Base-by-base conservation (phyloP, 73 alveolate species). In the Stentor roeselii region DNA sequence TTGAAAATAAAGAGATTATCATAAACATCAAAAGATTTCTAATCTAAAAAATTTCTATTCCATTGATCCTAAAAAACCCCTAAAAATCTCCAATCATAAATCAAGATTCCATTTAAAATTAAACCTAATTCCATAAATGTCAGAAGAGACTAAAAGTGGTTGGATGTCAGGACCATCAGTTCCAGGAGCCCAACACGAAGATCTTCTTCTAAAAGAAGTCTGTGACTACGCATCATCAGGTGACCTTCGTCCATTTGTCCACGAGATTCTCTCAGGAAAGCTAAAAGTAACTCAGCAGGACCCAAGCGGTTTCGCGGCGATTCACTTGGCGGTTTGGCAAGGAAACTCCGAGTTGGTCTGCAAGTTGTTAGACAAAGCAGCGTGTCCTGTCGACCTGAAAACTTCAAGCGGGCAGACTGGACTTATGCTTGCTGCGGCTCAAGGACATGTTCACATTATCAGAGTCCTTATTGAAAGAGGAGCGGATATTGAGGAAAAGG, bases 401-500 rank as follows among this genome's bases (percentile, higher is more conserved):
- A 39, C 40, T 2, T 27, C 78, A 21, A 37, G 15, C 34, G 59
- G 3, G 36, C 74, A 76, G 39, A 76, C 84, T 35, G 40, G 82
- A 76, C 67, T 76, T 37, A 37, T 27, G 36, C 84, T 76, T 15
- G 74, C 75, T 41, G 84, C 37, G 14, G 74, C 74, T 30, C 14
- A 76, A 76, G 84, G 84, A 41, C 11, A 37, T 41, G 21, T 21
- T 14, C 38, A 39, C 14, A 27, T 37, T 15, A 39, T 76, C n/a
- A 76, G 39, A 35, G 21, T 76, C 6, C 39, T 76, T 30, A 15
- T 76, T 39, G 84, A 76, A 31, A 14, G 74, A 2, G 84, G 84
- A 0, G 84, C 84, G 6, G 84, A 76, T 2, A 76, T 76, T 41
- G 84, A 76, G 39, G 76, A 78, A 39, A 76, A 21, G 6, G 84